phyloP scores from a whole-genome alignment of 2,329 filamentous ascomycete species.

The Stachybotrys chartarum region DNA sequence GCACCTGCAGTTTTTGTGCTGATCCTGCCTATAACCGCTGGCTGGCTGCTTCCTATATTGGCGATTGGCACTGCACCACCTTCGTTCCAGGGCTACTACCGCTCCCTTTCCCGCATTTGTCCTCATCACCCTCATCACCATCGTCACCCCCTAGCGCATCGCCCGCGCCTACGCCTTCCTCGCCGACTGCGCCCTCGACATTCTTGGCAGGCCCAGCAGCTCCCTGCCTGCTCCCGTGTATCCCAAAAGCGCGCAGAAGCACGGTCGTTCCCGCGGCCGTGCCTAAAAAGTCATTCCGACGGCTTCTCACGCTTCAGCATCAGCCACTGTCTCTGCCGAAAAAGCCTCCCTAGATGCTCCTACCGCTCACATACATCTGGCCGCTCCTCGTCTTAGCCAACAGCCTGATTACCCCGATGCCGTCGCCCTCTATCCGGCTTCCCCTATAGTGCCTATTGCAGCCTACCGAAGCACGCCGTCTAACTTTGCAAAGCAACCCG shows the following conservation, averaged over 20 bases:
- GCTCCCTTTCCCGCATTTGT: not conserved
- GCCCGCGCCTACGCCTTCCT: slow-evolving; percentile 7
- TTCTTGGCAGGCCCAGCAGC: slow-evolving; percentile 3
- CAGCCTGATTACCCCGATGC: slow-evolving; percentile 22
- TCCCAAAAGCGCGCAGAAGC: slow-evolving; percentile 9
- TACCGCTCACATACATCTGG: not conserved
- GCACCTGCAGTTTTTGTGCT: not conserved
- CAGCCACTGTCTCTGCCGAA: slow-evolving; percentile 11
- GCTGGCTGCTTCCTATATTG: not conserved
- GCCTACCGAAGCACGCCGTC: not conserved
- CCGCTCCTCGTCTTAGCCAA: slow-evolving; percentile 15
- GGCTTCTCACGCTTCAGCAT: slow-evolving; percentile 37
- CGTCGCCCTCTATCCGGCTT: slow-evolving; percentile 12
- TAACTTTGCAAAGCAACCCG: not conserved
- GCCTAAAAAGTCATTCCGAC: slow-evolving; percentile 34
- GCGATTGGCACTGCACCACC: not conserved
- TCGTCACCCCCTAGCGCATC: slow-evolving; percentile 3
- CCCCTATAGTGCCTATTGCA: slow-evolving; percentile 7
- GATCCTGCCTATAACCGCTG: not conserved
- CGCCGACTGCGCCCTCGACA: not conserved
- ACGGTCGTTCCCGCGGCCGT: slow-evolving; percentile 41
- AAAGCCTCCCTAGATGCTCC: slow-evolving; percentile 19
- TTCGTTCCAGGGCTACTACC: not conserved
- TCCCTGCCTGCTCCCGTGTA: not conserved
- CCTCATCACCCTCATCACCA: not conserved